A percentile compares a stretch with the other conserved stretches of the same genome.
These are phyloP conservation scores for Parasarocladium wereldwijsianum DNA, from an alignment of 2,329 filamentous ascomycete species.

Conservation along the genomic window DNA sequence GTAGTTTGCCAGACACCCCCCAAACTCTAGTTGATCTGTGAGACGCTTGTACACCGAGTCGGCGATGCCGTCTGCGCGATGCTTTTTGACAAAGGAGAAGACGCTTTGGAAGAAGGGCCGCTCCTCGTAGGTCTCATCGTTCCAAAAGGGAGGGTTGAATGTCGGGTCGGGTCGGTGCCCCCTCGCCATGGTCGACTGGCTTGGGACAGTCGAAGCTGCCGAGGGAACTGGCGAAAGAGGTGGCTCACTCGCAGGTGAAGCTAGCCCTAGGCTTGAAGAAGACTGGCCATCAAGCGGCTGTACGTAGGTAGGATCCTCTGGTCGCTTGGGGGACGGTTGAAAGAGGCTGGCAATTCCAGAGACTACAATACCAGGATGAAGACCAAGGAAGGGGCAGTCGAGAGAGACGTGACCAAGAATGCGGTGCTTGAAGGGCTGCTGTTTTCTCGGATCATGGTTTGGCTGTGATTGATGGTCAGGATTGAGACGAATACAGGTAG, in stretches of 20 bases:
- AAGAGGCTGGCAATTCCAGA: slow-evolving; percentile 72
- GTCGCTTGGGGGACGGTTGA: slow-evolving; percentile 22
- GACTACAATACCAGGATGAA: slow-evolving; percentile 78
- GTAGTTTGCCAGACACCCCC: slow-evolving; percentile 66
- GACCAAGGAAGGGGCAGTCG: slow-evolving; percentile 74
- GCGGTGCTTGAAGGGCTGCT: slow-evolving; percentile 47
- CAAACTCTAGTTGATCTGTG: slow-evolving; percentile 71
- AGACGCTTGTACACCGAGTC: slow-evolving; percentile 60
- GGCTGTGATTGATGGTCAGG: no score
- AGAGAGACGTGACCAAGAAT: slow-evolving; percentile 72
- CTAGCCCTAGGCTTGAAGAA: not conserved
- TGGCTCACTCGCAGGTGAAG: not conserved
- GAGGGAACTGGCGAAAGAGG: not conserved
- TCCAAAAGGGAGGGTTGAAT: slow-evolving; percentile 62
- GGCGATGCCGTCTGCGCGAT: slow-evolving; percentile 53
- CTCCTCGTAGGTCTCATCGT: slow-evolving; percentile 56
- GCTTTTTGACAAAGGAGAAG: slow-evolving; percentile 69
- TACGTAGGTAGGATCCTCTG: slow-evolving; percentile 5
- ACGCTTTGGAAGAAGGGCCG: slow-evolving; percentile 54
- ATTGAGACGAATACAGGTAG: no score
- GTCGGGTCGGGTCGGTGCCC: slow-evolving; percentile 36
- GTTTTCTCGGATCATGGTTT: slow-evolving; percentile 16
- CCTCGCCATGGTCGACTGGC: no score
- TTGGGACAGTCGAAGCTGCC: not conserved
- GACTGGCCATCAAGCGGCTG: slow-evolving; percentile 2